Evolutionary conservation across 108 stramenopile species (phyloP), one percentile per base, ranked within the genome.

Genomic region (Phaeodactylum tricornutum): DNA sequence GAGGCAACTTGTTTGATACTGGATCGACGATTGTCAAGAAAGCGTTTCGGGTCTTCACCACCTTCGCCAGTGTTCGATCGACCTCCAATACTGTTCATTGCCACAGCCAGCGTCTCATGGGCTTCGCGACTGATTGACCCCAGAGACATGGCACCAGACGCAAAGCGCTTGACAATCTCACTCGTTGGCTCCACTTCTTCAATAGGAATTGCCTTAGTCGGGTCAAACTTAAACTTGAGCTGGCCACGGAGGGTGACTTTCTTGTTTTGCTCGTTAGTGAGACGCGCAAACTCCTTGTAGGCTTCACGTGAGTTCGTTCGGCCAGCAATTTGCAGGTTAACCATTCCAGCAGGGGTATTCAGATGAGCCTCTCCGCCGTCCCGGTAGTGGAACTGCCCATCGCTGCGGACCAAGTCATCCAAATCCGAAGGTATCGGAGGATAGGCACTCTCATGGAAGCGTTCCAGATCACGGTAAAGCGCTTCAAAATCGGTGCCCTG

Each of bases 291-390:
- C 57, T 81, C 79, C 75, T 89, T 91, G 89, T 87, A 97, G 20
- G 91, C 91, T 32, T 94, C 93, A 35, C 88, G 80, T 42, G 91
- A 88, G 66, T 95, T 94, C 26, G 79, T 90, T 37, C 88, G 71
- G 35, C 84, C 87, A 14, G 94, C 96, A 55, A 84, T 69, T 72
- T 90, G 95, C 43, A 98, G 65, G 63, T 91, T 81, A 23, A 85
- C 87, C 94, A 98, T 96, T 44, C 72, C 75, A 37, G 60, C 62
- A 17, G 97, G 97, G 55, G 85, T 95, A 74, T 96, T 96, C 63
- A 95, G 73, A 72, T 98, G 97, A 9, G 86, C 88, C 72, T 98
- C 97, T n/a, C 93, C 95, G 29, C 91, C 91, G 59, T 91, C 77
- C 45, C 94, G 87, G 60, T 85, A 94, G 61, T 96, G 94, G 65